phyloP scores from a whole-genome alignment of 2,329 filamentous ascomycete species.

The Mariannaea elegans region DNA sequence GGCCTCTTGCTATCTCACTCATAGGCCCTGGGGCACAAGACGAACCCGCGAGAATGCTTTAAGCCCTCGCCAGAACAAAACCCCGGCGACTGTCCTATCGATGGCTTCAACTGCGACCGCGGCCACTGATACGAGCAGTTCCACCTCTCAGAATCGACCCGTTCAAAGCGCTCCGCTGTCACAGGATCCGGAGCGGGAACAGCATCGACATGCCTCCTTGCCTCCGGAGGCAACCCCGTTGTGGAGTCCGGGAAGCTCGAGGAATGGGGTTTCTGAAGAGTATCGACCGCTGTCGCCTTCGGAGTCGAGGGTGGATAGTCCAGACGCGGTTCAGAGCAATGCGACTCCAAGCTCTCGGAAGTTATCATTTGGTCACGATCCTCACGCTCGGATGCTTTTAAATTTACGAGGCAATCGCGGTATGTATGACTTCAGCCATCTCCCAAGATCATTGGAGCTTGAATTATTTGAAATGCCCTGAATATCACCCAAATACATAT shows the following conservation, averaged over 20 bases:
- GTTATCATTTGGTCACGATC: constrained; percentile 27
- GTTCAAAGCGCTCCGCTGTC: constrained; percentile 5
- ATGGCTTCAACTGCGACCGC: too few species aligned
- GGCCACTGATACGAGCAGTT: neutral
- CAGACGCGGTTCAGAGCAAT: constrained; percentile 21
- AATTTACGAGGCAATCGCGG: constrained; percentile 62
- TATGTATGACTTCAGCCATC: constrained; percentile 36
- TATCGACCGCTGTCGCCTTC: constrained; percentile 43
- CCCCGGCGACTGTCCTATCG: constrained; percentile 2
- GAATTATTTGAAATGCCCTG: too few species aligned
- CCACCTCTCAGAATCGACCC: neutral
- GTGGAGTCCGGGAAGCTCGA: constrained; percentile 13
- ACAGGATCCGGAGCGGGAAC: neutral
- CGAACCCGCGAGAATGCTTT: constrained; percentile 7
- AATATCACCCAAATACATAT: too few species aligned
- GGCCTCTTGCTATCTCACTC: constrained; percentile 47
- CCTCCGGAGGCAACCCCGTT: constrained; percentile 4
- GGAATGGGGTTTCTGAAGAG: constrained; percentile 20
- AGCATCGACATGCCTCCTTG: constrained; percentile 9
- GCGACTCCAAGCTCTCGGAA: constrained; percentile 10
- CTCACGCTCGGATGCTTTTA: constrained; percentile 54
- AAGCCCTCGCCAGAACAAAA: neutral
- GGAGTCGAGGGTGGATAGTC: constrained; percentile 39
- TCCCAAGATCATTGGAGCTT: too few species aligned
- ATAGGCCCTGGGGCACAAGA: constrained; percentile 42